These are phyloP conservation scores for Penicillium sp. DNA, from an alignment of 2,329 filamentous ascomycete genomes.

Conservation along the genomic window DNA sequence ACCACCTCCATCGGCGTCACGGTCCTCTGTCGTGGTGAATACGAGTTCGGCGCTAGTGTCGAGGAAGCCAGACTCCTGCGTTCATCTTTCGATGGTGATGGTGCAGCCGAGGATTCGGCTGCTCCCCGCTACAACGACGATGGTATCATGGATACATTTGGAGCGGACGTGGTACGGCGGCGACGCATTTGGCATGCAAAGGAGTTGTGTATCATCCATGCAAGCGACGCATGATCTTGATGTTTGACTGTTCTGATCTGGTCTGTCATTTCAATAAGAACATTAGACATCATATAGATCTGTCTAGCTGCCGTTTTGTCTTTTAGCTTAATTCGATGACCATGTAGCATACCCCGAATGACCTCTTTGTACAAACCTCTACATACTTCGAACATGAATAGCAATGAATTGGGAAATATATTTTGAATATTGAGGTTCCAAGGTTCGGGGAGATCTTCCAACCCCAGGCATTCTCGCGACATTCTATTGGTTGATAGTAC, in stretches of 20 bases:
- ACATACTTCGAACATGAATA: background rate
- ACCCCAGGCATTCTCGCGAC: background rate
- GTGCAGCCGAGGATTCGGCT: background rate
- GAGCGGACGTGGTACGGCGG: constrained; percentile 38
- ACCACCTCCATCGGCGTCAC: constrained; percentile 68
- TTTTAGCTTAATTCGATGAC: constrained; percentile 6
- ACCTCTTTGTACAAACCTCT: constrained; percentile 37
- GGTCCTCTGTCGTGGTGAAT: constrained; percentile 74
- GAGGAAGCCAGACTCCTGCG: constrained; percentile 68
- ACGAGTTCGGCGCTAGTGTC: constrained; percentile 75
- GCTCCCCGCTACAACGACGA: constrained; percentile 25
- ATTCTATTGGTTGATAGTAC: background rate
- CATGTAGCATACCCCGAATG: constrained; percentile 44
- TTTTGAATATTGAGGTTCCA: background rate
- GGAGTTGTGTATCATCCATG: constrained; percentile 47
- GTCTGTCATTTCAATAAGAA: background rate
- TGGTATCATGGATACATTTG: constrained; percentile 39
- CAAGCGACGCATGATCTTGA: constrained; percentile 13
- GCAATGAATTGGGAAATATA: background rate
- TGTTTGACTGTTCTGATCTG: background rate
- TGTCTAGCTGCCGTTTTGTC: background rate
- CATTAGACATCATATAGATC: background rate
- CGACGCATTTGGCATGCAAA: constrained; percentile 47
- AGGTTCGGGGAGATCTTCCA: background rate
- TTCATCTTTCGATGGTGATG: constrained; percentile 13